These are phyloP conservation scores for Microglena sp. DNA, from an alignment of 139 green algal species.

Conservation along the genomic window DNA sequence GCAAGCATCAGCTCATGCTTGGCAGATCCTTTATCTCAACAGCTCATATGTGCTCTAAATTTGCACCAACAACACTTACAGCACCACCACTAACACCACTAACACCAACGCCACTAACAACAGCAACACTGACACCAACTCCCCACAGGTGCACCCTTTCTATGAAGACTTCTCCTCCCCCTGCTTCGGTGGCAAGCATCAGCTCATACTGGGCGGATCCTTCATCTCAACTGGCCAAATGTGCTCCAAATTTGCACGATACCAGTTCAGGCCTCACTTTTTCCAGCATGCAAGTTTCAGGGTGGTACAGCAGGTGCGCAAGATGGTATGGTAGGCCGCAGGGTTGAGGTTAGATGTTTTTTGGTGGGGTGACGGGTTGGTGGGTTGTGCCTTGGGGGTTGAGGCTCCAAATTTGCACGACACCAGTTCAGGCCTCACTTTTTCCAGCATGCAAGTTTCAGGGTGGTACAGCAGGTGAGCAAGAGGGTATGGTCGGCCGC, in stretches of 20 bases:
- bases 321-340: no score
- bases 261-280: conserved; percentile 76
- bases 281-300: conserved; percentile 63
- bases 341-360: no score
- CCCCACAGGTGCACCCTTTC: conserved; percentile 30
- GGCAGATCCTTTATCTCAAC: no score
- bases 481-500: no score
- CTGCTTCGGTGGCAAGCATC: conserved; percentile 70
- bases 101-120: no score
- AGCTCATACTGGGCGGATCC: conserved; percentile 60
- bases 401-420: conserved; percentile 55
- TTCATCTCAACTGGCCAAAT: conserved; percentile 69
- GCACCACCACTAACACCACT: not conserved
- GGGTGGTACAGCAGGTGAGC: conserved; percentile 25
- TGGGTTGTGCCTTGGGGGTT: no score
- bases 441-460: conserved; percentile 61
- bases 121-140: no score
- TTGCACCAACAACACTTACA: conserved; percentile 20
- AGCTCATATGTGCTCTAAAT: conserved; percentile 52
- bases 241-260: conserved; percentile 57
- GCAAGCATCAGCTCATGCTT: no score
- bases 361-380: no score
- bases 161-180: conserved; percentile 72
- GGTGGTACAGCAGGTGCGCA: conserved; percentile 20
- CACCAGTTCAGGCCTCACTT: conserved; percentile 78